These are phyloP conservation scores for Fusarium setosum DNA, from an alignment of 2,329 filamentous ascomycete species.

Conservation along the genomic window DNA sequence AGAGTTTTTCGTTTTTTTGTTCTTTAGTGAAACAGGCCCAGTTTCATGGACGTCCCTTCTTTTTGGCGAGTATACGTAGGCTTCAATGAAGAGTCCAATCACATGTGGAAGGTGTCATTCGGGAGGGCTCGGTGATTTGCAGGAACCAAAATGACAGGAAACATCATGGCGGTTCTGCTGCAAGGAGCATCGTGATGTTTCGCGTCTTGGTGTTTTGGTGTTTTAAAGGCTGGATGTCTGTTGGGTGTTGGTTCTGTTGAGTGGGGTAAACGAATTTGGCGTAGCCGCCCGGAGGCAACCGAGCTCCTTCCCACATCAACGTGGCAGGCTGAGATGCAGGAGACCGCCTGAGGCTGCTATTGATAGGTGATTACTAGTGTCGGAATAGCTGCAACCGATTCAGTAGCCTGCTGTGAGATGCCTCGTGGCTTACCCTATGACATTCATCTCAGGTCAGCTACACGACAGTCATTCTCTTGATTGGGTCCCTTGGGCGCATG, in stretches of 20 bases:
- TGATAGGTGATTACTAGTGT: conserved; percentile 18
- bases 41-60: conserved; percentile 35
- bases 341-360: conserved; percentile 15
- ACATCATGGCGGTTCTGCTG: conserved; percentile 7
- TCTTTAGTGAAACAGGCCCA: conserved; percentile 35
- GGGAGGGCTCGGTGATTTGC: conserved; percentile 14
- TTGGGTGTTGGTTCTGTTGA: conserved; percentile 4
- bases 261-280: conserved; percentile 10
- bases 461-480: conserved; percentile 3
- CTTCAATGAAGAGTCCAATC: conserved; percentile 21
- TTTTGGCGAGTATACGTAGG: conserved; percentile 2
- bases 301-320: conserved; percentile 27
- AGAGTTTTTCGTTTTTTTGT: conserved; percentile 14
- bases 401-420: conserved; percentile 7
- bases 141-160: conserved; percentile 6
- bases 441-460: conserved; percentile 11
- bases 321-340: conserved; percentile 27
- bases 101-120: conserved; percentile 10
- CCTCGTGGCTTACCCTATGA: conserved; percentile 6
- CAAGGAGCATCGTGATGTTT: conserved; percentile 32
- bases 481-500: conserved; percentile 23
- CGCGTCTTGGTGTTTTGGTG: conserved; percentile 36
- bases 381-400: conserved; percentile 16
- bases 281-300: conserved; percentile 38
- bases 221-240: conserved; percentile 14